Evolutionary conservation across 306 rosid species (phyloP), one percentile per base, ranked within the genome.

Genomic region (Datisca glomerata): DNA sequence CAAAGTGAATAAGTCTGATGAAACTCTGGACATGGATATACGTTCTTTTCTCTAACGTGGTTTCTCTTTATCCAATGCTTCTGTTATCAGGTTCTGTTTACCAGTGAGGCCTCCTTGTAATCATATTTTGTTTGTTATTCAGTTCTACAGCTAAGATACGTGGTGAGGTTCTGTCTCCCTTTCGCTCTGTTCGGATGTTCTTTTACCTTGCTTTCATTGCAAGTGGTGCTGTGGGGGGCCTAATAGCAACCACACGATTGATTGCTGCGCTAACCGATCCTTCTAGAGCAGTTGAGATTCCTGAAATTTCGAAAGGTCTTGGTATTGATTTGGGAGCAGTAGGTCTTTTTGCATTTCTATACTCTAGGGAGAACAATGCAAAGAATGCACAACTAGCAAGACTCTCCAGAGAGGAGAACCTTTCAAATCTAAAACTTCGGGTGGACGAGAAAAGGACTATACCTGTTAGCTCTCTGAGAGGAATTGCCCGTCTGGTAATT

Each of bases 171-270:
- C 86, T 86, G 21, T 68, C 94, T 33, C 92, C 86, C 19, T 79
- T 81, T 65, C 92, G 87, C 27, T 54, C 93, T 0, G 81, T 82
- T 62, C 74, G 96, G 66, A 86, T 79, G 94, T 86, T 86, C 76
- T 79, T 79, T 63, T 82, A 71, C 39, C 32, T 71, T 14, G 84
- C 73, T 32, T 61, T 71, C 60, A 45, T 89, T 13, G 93, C 91
- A 16, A 89, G 98, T 36, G 98, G 54, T 40, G 5, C 73, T 23
- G 63, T 89, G 4, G 95, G 93, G 37, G 73, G 73, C 45, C 49
- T 89, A 41, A 84, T 89, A 27, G 91, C 98, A 49, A 42, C 63
- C 56, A 41, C 91, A 16, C 91, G 59, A 61, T 70, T 89, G 18
- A 66, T 78, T 36, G 86, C 70, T 33, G 95, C 95, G 43, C 49